Conservation (phyloP, 2,329 filamentous ascomycete genomes). For the Fusarium sp. region DNA sequence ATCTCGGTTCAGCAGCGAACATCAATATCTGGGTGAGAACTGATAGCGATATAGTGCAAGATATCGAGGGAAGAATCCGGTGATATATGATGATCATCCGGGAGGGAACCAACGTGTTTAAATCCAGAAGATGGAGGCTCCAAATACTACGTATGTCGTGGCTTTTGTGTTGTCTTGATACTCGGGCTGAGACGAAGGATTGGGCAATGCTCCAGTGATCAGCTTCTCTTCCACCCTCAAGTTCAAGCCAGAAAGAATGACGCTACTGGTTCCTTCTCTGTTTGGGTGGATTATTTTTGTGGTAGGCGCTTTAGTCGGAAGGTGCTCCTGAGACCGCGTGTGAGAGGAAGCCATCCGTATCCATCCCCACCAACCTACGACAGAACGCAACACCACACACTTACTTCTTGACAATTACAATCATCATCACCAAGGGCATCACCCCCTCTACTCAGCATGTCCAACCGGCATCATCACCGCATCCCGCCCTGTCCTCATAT, state of each 20-base stretch:
- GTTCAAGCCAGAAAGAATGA: neutral
- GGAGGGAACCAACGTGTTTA: neutral
- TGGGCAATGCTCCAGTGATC: conserved; percentile 1
- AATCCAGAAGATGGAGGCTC: neutral
- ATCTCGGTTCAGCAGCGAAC: neutral
- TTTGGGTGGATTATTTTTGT: conserved; percentile 2
- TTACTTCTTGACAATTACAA: conserved; percentile 16
- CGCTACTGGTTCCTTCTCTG: neutral
- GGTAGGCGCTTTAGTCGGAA: neutral
- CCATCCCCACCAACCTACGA: neutral
- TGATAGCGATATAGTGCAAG: neutral
- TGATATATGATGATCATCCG: neutral
- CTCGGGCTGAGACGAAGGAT: conserved; percentile 9
- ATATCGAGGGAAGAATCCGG: neutral
- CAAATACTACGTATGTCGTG: neutral
- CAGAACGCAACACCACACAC: neutral
- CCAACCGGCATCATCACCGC: conserved; percentile 2
- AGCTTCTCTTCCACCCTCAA: neutral
- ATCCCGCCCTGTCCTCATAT: neutral
- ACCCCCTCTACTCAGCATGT: conserved; percentile 8
- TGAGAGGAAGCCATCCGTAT: neutral
- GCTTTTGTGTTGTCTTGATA: conserved; percentile 6
- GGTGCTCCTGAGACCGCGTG: neutral
- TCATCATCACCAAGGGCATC: neutral
- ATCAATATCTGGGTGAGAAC: neutral